Evolutionary conservation across 2,329 filamentous ascomycete species (phyloP).

Genomic region (Hortaea sp.): DNA sequence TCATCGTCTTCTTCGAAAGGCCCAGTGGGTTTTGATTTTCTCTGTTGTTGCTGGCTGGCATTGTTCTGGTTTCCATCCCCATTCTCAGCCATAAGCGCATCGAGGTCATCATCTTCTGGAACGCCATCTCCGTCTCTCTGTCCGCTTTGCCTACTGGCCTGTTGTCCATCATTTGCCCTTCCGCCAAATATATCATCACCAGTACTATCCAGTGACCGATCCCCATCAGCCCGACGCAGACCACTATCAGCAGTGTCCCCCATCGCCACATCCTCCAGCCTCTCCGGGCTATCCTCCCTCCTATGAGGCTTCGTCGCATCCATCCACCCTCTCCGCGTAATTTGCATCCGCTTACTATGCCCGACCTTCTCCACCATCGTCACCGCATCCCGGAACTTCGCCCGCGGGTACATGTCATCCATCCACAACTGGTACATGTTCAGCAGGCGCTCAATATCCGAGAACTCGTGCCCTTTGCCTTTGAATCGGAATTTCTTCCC

Average conservation of each 20-base stretch:
- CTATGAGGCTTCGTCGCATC: constrained; percentile 55
- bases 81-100: constrained; percentile 7
- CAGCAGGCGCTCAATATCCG: constrained; percentile 69
- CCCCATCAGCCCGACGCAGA: not conserved
- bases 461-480: constrained; percentile 93
- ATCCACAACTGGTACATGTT: constrained; percentile 95
- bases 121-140: not conserved
- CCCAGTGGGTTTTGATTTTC: not conserved
- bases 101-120: constrained; percentile 11
- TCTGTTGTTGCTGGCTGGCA: not conserved
- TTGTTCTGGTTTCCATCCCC: no score
- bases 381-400: constrained; percentile 83
- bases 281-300: constrained; percentile 10
- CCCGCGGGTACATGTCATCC: constrained; percentile 89
- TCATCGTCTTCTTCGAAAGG: constrained; percentile 11
- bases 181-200: constrained; percentile 4
- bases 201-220: not conserved
- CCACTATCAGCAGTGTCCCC: constrained; percentile 1
- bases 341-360: constrained; percentile 68
- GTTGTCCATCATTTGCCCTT: not conserved
- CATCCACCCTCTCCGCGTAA: constrained; percentile 73
- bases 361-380: constrained; percentile 88
- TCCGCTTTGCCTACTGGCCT: not conserved
- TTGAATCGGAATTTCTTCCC: constrained; percentile 68
- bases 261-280: constrained; percentile 9